A percentile compares a stretch with the other conserved stretches of the same genome.
These are phyloP conservation scores for Prunus persica DNA, from an alignment of 306 rosid genomes.

Conservation along the genomic window Prunus_persica_NCBIv2 NC_034016.1:20078501-20079000, in stretches of 20 bases:
- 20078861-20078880: slow-evolving; percentile 92
- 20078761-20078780: slow-evolving; percentile 39
- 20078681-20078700: slow-evolving; percentile 66
- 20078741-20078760: slow-evolving; percentile 56
- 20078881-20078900: slow-evolving; percentile 74
- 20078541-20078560: slow-evolving; percentile 85
- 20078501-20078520: slow-evolving; percentile 99
- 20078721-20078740: slow-evolving; percentile 64
- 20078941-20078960: slow-evolving; percentile 93
- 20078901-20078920: slow-evolving; percentile 92
- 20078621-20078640: slow-evolving; percentile 96
- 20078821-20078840: slow-evolving; percentile 71
- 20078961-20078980: slow-evolving; percentile 89
- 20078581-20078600: slow-evolving; percentile 82
- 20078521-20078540: slow-evolving; percentile 95
- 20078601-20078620: slow-evolving; percentile 91
- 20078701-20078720: slow-evolving; percentile 58
- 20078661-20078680: slow-evolving; percentile 78
- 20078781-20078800: slow-evolving; percentile 50
- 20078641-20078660: slow-evolving; percentile 86
- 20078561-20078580: slow-evolving; percentile 90
- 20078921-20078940: slow-evolving; percentile 96
- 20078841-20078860: slow-evolving; percentile 89
- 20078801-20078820: slow-evolving; percentile 78
- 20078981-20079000: slow-evolving; percentile 92